A percentile compares a stretch with the other conserved stretches of the same genome.
Conservation (phyloP, 306 rosid species). For the Dalbergia cochinchinensis region DNA sequence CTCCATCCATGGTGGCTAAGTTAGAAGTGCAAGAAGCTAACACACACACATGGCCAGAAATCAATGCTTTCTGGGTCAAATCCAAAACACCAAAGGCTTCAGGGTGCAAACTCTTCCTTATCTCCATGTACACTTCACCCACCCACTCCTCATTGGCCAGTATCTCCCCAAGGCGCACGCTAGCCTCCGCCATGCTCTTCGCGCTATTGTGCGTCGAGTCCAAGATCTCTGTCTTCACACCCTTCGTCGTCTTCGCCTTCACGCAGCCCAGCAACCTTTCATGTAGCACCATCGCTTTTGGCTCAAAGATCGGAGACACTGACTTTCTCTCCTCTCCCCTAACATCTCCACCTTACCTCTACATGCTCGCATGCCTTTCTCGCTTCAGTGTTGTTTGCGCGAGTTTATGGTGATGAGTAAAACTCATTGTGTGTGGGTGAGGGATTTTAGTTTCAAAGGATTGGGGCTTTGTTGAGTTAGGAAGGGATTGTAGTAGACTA, state of each 20-base stretch:
- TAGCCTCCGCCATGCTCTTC: conserved; percentile 53
- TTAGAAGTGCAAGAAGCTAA: too few relatives aligned
- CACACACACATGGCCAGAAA: background rate
- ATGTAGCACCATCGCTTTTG: conserved; percentile 43
- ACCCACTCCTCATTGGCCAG: conserved; percentile 61
- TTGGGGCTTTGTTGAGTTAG: too few relatives aligned
- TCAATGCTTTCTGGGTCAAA: conserved; percentile 21
- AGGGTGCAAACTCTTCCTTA: conserved; percentile 76
- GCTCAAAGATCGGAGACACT: background rate
- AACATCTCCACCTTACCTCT: too few relatives aligned
- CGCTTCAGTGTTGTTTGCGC: too few relatives aligned
- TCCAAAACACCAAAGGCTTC: conserved; percentile 55
- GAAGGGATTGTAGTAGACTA: too few relatives aligned
- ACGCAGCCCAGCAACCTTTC: conserved; percentile 58
- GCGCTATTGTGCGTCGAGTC: conserved; percentile 67
- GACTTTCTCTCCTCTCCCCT: too few relatives aligned
- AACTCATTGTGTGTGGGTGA: too few relatives aligned
- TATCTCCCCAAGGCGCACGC: conserved; percentile 61
- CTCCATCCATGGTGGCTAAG: too few relatives aligned
- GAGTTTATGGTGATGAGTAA: too few relatives aligned
- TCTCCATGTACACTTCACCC: conserved; percentile 65
- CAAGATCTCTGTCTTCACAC: conserved; percentile 66
- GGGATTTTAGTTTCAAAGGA: too few relatives aligned
- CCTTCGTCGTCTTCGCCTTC: conserved; percentile 60
- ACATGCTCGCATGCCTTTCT: too few relatives aligned